Percentiles rank a stretch among this genome's conserved stretches.
These are phyloP conservation scores for Dothiorella sarmentorum DNA, from an alignment of 2,329 filamentous ascomycete genomes.

Conservation along the genomic window DNA sequence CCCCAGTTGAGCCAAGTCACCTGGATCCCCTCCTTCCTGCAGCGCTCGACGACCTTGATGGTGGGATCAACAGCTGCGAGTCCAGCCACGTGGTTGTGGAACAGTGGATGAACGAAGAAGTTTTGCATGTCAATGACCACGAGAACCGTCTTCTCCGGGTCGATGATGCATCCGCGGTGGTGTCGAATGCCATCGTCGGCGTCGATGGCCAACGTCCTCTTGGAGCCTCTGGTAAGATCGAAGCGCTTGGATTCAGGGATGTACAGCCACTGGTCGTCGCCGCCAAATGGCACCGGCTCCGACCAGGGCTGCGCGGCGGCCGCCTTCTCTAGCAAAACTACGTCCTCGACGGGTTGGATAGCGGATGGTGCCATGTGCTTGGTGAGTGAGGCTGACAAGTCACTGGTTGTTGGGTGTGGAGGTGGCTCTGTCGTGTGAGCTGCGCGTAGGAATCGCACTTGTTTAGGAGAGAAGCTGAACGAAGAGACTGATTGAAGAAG, in stretches of 20 bases:
- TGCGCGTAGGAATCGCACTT: not conserved
- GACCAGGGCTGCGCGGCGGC: constrained; percentile 30
- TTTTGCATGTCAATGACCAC: constrained; percentile 46
- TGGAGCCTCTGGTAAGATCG: constrained; percentile 39
- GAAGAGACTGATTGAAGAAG: not conserved
- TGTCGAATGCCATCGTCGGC: constrained; percentile 40
- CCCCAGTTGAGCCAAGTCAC: constrained; percentile 44
- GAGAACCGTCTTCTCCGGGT: constrained; percentile 37
- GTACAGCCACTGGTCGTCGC: constrained; percentile 42
- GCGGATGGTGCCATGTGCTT: constrained; percentile 29
- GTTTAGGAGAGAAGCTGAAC: not conserved
- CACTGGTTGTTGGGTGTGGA: not conserved
- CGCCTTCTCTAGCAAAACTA: constrained; percentile 22
- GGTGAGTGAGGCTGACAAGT: not conserved
- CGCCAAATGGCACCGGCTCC: constrained; percentile 41
- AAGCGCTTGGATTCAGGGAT: constrained; percentile 40
- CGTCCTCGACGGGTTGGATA: constrained; percentile 28
- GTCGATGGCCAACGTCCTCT: constrained; percentile 37
- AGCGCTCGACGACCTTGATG: constrained; percentile 38
- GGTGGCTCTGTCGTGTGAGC: not conserved
- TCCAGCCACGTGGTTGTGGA: constrained; percentile 26
- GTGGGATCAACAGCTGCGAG: constrained; percentile 36
- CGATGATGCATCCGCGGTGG: constrained; percentile 41
- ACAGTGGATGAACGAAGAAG: constrained; percentile 38
- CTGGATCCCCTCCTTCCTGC: constrained; percentile 40